Base-by-base conservation (phyloP, 441 rosid species). In the Gossypium aridum region DNA sequence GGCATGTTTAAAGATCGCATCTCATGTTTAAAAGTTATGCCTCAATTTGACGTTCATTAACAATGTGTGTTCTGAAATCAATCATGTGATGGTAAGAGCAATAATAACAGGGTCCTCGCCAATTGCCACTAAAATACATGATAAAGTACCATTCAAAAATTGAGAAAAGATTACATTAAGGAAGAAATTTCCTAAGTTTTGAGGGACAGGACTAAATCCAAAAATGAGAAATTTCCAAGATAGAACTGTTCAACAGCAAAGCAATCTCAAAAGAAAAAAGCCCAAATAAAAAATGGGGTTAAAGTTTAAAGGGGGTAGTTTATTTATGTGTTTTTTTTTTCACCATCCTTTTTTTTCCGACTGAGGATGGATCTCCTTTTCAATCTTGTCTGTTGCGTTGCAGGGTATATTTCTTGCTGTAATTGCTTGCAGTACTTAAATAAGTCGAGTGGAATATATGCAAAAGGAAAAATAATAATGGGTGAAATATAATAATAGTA, bases 151-250 rank as follows among this genome's bases (percentile, higher is more conserved):
- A 45, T 2, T 26, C 7, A 73, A n/a, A 60, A 65, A 76, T 45
- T 9, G 64, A 14, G 67, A 75, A 62, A 55, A 20, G 34, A 77
- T 16, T 10, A 19, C 2, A 25, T 23, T 13, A 71, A 31, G 28
- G 69, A 72, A 77, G 77, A 77, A 75, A 53, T 51, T 77, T 73
- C 77, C 74, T 26, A 19, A 59, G 74, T 53, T 31, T 70, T 55
- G 34, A 13, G 19, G 62, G 1, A 2, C 2, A 8, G 80, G 75
- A 39, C 43, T 63, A 56, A 59, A 37, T 7, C 23, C 68, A 63
- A 9, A 61, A 37, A 45, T 43, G 12, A 71, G 79, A 72, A 76
- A 72, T 61, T 80, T 73, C 79, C 67, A 4, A 34, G 60, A 49
- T 65, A 71, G 14, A 39, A 17, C 25, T 45, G 25, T n/a, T 69